Evolutionary conservation across 2,329 filamentous ascomycete species (phyloP).

Genomic region (Neoascochyta sp.): DNA sequence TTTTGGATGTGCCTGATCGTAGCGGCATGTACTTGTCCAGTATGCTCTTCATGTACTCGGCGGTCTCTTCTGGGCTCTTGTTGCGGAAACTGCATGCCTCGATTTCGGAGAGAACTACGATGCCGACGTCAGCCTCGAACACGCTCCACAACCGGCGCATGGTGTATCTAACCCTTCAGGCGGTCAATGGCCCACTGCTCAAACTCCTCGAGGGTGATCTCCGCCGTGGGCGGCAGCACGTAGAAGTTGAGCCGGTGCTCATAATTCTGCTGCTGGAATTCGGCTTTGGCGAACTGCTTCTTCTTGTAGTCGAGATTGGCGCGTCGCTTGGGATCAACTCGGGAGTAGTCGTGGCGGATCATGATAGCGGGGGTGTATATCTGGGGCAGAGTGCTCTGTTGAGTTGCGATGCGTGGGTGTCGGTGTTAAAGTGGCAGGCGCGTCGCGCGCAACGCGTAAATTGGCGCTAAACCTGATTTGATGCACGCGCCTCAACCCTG

Average conservation of each 20-base stretch:
- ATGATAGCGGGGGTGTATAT: constrained; percentile 15
- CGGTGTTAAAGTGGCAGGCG: constrained; percentile 17
- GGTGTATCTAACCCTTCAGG: constrained; percentile 57
- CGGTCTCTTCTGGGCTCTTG: constrained; percentile 76
- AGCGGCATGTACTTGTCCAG: constrained; percentile 85
- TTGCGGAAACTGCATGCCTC: constrained; percentile 97
- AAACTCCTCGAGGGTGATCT: constrained; percentile 95
- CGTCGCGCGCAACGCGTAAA: constrained; percentile 18
- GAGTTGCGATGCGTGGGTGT: constrained; percentile 6
- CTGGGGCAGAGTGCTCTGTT: too few relatives aligned
- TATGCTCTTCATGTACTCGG: constrained; percentile 76
- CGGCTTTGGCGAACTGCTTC: constrained; percentile 76
- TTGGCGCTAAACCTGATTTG: constrained; percentile 7
- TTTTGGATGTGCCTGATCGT: constrained; percentile 66
- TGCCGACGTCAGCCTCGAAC: constrained; percentile 5
- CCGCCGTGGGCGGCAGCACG: constrained; percentile 77
- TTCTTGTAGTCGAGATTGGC: constrained; percentile 74
- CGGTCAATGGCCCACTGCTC: constrained; percentile 98
- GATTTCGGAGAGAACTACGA: constrained; percentile 73
- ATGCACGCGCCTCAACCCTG: constrained; percentile 4
- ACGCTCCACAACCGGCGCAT: rapidly evolving
- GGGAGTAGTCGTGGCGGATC: constrained; percentile 40
- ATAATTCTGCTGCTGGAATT: constrained; percentile 76
- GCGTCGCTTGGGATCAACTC: constrained; percentile 67
- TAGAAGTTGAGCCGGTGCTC: constrained; percentile 91